These are phyloP conservation scores for Phanerochaete sordida DNA, from an alignment of 768 basidiomycete species.

Conservation along the genomic window DNA sequence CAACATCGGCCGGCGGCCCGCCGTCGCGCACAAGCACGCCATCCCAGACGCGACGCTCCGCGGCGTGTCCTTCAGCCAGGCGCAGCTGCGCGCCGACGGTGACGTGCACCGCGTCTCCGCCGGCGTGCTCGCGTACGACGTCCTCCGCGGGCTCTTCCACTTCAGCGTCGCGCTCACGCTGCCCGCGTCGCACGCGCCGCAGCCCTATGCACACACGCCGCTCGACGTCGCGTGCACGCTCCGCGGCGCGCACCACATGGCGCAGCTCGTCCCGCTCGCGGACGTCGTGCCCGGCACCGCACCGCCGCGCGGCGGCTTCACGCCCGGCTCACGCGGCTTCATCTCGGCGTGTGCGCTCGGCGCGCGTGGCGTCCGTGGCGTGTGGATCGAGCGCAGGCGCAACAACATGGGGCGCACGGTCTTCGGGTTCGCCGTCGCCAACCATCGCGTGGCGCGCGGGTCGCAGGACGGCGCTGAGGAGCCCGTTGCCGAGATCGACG, in stretches of 20 bases:
- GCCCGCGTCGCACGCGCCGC: background rate
- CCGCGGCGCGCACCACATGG: constrained; percentile 41
- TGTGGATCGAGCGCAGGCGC: constrained; percentile 53
- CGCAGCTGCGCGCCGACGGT: background rate
- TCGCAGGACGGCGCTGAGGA: background rate
- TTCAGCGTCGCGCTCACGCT: constrained; percentile 32
- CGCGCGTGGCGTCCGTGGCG: constrained; percentile 44
- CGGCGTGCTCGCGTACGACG: constrained; percentile 40
- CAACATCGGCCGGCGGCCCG: background rate
- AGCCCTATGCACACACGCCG: constrained; percentile 2
- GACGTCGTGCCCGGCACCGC: constrained; percentile 9
- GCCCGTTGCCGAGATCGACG: constrained; percentile 14
- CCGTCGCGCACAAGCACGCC: background rate
- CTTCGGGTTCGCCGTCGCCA: constrained; percentile 33
- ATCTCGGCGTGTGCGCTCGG: constrained; percentile 48
- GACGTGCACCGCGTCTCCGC: constrained; percentile 29
- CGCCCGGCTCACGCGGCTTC: constrained; percentile 38
- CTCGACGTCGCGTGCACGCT: constrained; percentile 39
- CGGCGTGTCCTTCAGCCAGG: constrained; percentile 19
- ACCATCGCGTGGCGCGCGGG: constrained; percentile 6
- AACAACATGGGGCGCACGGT: constrained; percentile 41
- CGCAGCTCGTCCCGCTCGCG: constrained; percentile 18
- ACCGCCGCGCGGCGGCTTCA: constrained; percentile 14
- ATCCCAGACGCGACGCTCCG: constrained; percentile 37
- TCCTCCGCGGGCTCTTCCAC: constrained; percentile 48